phyloP scores from a whole-genome alignment of 306 rosid species.

The Vigna radiata region DNA sequence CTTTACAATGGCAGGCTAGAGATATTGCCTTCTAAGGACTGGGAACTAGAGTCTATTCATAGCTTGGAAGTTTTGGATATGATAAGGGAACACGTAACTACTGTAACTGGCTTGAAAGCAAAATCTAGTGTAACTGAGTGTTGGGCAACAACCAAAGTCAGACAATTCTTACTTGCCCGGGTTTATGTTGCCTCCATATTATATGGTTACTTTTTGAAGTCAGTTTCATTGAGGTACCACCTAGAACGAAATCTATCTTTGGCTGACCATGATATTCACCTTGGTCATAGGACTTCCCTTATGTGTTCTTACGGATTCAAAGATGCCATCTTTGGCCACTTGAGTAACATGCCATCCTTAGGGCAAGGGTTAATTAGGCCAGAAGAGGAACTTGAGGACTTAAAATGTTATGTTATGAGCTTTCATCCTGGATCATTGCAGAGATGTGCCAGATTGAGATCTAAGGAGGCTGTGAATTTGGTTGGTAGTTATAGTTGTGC shows the following conservation, averaged over 20 bases:
- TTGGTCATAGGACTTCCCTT: constrained; percentile 51
- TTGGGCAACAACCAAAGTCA: constrained; percentile 83
- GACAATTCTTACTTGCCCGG: constrained; percentile 59
- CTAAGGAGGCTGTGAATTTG: constrained; percentile 78
- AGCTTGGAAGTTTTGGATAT: constrained; percentile 75
- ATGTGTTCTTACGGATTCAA: constrained; percentile 56
- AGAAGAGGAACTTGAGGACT: constrained; percentile 58
- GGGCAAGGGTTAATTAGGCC: constrained; percentile 44
- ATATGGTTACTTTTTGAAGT: constrained; percentile 90
- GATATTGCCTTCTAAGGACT: constrained; percentile 89
- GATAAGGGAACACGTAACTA: constrained; percentile 80
- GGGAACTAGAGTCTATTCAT: constrained; percentile 90
- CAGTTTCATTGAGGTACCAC: constrained; percentile 72
- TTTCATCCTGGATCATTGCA: constrained; percentile 75
- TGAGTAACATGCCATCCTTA: constrained; percentile 48
- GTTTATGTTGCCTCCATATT: constrained; percentile 81
- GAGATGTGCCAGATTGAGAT: constrained; percentile 81
- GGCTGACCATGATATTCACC: constrained; percentile 56
- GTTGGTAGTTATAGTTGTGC: constrained; percentile 75
- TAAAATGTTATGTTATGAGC: constrained; percentile 70
- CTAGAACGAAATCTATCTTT: constrained; percentile 64
- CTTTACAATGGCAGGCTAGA: constrained; percentile 87
- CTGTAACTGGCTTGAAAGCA: constrained; percentile 81
- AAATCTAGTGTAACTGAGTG: constrained; percentile 79
- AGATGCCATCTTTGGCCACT: constrained; percentile 54